Evolutionary conservation across 331 rosid genomes (phyloP), one percentile per base, ranked within the genome.

Genomic region (Spiraea crenata): DNA sequence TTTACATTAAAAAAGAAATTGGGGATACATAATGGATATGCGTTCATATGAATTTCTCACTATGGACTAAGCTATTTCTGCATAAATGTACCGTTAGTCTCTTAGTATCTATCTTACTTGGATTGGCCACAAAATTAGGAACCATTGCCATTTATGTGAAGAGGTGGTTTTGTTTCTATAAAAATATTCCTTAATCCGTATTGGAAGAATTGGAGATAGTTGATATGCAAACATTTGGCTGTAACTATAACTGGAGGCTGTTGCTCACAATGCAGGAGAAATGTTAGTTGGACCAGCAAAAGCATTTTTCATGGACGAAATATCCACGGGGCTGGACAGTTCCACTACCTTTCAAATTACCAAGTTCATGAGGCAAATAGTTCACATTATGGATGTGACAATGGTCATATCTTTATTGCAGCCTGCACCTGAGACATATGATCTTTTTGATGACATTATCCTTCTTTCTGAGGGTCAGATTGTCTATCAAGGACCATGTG

Each of bases 311-410:
- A 83, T 83, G 87, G 87, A 83, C 13, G 84, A 83, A 67, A 83
- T 83, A 61, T 83, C 87, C 57, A 83, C 84, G 0, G 84, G 87
- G 56, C 15, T 83, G 41, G 87, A 83, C 68, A 83, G 87, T 69
- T 74, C 87, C 20, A 77, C 85, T 7, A 80, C 87, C 7, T 80
- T 69, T 63, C 85, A 77, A 51, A 83, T 83, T 52, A 62, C 66
- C 48, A 83, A 65, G 49, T 76, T 57, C 77, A 79, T 79, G 79
- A 83, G 74, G 51, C 84, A 83, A 39, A 79, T 83, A 72, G 84
- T 63, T 76, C 87, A 83, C 45, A 64, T 83, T 59, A 69, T 77
- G 52, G 79, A 83, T 50, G 63, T 72, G 9, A 58, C 87, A 61
- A 80, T 73, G 82, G 57, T 79, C 65, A 76, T 83, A 63, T 76